Base-by-base conservation (phyloP, 179 eudicot genomes). In the Carnegiea gigantea region DNA sequence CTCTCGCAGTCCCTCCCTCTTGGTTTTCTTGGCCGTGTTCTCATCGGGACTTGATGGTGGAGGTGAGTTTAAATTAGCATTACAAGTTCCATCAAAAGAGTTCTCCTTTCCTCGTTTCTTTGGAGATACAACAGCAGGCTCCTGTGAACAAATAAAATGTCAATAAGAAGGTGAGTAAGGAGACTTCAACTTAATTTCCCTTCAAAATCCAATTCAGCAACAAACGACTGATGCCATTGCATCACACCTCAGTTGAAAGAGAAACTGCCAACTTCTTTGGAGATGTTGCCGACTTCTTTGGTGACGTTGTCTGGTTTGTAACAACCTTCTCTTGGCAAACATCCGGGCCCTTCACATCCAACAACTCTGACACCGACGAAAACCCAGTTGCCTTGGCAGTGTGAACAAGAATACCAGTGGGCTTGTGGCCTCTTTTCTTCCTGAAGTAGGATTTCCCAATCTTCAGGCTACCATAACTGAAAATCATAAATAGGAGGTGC, bases 331-430 rank as follows among this genome's bases (percentile, higher is more conserved):
- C 87, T 57, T 36, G 80, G 48, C 85, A 70, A 59, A 71, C 79
- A 79, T 87, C 80, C 74, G 85, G 84, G 74, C 92, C 92, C 75
- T 88, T 82, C 60, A 78, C 87, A 76, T 79, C 79, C 75, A 92
- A 82, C 89, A 90, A 53, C 80, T 90, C 88, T 18, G 90, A 90
- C 81, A 92, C 95, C 21, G 95, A 93, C 17, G 92, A 80, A 90
- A 86, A 93, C 38, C 97, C 97, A 67, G 88, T 88, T 65, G 91
- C 91, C 87, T 90, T 93, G 62, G 95, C 97, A 49, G 86, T 60
- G 77, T 81, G 91, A 59, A 70, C 83, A 4, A 92, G 85, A 23
- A 85, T 85, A 17, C 97, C 97, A 67, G 97, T 93, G 73, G 97
- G 97, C 77, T 87, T 84, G 46, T 88, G 92, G 43, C 95, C 97